These are phyloP conservation scores for Kodamaea lidongshanica DNA, from an alignment of 805 yeast genomes.

Conservation along the genomic window DNA sequence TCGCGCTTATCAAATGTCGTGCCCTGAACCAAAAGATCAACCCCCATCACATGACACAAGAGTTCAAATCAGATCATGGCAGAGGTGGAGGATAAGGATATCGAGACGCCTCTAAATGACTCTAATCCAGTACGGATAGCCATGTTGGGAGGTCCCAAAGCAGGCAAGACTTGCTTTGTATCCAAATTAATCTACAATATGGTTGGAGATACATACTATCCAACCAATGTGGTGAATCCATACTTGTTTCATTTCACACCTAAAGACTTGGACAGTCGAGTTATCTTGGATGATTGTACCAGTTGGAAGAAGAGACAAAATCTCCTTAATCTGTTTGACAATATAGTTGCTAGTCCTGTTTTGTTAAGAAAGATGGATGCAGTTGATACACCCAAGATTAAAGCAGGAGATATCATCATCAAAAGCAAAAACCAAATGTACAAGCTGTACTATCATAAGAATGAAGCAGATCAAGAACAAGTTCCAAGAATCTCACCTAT, in stretches of 20 bases:
- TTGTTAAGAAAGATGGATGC: conserved; percentile 10
- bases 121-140: conserved; percentile 50
- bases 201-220: conserved; percentile 66
- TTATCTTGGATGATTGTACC: conserved; percentile 21
- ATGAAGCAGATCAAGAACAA: conserved; percentile 4
- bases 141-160: conserved; percentile 51
- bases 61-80: too few relatives aligned
- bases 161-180: conserved; percentile 57
- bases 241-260: conserved; percentile 53
- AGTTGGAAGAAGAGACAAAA: conserved; percentile 10
- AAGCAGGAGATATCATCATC: conserved; percentile 8
- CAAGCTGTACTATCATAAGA: conserved; percentile 11
- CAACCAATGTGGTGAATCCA: conserved; percentile 59
- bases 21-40: too few relatives aligned
- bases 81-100: too few relatives aligned
- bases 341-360: conserved; percentile 26
- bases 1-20: too few relatives aligned
- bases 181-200: conserved; percentile 43
- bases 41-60: too few relatives aligned
- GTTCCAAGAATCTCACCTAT: conserved; percentile 53
- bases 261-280: conserved; percentile 11
- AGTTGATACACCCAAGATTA: neutral
- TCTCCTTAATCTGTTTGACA: conserved; percentile 8
- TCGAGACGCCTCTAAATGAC: conserved; percentile 15
- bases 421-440: conserved; percentile 18